Evolutionary conservation across 2,329 filamentous ascomycete species (phyloP).

Genomic region (Dactylonectria macrodidyma): DNA sequence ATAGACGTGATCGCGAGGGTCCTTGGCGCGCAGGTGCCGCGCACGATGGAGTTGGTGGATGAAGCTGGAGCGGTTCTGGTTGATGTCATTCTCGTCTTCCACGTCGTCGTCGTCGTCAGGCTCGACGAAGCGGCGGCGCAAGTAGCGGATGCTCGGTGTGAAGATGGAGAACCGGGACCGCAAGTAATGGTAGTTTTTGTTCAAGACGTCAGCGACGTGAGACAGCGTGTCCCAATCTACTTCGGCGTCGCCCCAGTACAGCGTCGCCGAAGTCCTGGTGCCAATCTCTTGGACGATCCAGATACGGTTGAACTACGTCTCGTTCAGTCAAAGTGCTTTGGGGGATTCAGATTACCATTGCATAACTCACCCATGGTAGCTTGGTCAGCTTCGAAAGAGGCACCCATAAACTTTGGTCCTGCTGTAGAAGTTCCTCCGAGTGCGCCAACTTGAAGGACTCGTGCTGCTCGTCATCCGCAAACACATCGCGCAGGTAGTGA

Average conservation of each 20-base stretch:
- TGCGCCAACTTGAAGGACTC: slow-evolving; percentile 47
- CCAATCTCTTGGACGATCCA: slow-evolving; percentile 58
- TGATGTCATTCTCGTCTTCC: slow-evolving; percentile 42
- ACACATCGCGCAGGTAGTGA: slow-evolving; percentile 47
- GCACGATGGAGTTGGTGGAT: slow-evolving; percentile 56
- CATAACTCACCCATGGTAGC: slow-evolving; percentile 51
- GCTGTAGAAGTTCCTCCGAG: slow-evolving; percentile 49
- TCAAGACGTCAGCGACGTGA: slow-evolving; percentile 50
- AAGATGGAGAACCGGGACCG: slow-evolving; percentile 49
- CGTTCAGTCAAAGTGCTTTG: slow-evolving; percentile 11
- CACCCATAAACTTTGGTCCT: slow-evolving; percentile 48
- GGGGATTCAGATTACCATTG: background rate
- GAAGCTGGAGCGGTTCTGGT: slow-evolving; percentile 53
- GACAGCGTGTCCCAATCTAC: slow-evolving; percentile 54
- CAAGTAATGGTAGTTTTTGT: slow-evolving; percentile 52
- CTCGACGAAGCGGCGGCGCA: slow-evolving; percentile 53
- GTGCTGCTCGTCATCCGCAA: slow-evolving; percentile 50
- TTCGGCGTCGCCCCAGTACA: slow-evolving; percentile 53
- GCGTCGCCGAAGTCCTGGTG: slow-evolving; percentile 50
- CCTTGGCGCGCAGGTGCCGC: slow-evolving; percentile 51
- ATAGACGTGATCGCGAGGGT: slow-evolving; percentile 54
- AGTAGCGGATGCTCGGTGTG: slow-evolving; percentile 53
- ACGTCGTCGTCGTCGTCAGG: slow-evolving; percentile 45
- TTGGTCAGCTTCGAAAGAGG: slow-evolving; percentile 52
- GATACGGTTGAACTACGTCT: slow-evolving; percentile 51